Percentiles rank a stretch among this genome's conserved stretches.
These are phyloP conservation scores for Chamaenerion angustifolium DNA, from an alignment of 345 rosid species.

Conservation along the genomic window DNA sequence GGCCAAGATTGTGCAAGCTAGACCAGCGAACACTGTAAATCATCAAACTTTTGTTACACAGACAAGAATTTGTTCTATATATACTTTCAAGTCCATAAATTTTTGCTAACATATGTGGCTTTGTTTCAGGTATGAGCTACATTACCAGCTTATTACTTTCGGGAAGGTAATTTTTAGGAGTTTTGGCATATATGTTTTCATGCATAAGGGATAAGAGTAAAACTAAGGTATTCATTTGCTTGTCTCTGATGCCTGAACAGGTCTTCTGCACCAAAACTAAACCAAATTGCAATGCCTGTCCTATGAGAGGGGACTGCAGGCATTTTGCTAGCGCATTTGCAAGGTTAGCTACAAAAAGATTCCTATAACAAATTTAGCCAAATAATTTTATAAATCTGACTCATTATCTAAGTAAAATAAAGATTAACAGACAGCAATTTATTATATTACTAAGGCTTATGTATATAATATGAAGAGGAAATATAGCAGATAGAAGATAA, in stretches of 20 bases:
- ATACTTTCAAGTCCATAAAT: no score
- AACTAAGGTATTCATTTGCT: neutral
- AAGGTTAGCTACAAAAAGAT: constrained; percentile 37
- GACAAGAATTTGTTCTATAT: neutral
- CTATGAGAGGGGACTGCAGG: constrained; percentile 93
- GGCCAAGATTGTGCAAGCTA: constrained; percentile 96
- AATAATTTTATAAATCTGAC: neutral
- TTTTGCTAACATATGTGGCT: constrained; percentile 2
- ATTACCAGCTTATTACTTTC: constrained; percentile 90
- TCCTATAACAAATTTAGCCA: neutral
- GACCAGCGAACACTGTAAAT: constrained; percentile 76
- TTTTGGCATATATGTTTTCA: constrained; percentile 3
- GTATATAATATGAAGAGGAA: neutral
- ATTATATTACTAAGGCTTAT: no score
- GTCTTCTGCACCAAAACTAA: constrained; percentile 86
- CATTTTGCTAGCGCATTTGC: constrained; percentile 98
- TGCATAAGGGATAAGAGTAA: neutral
- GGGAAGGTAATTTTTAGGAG: constrained; percentile 58
- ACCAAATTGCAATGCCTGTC: constrained; percentile 97
- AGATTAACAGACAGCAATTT: no score
- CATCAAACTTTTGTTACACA: constrained; percentile 9
- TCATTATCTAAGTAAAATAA: no score
- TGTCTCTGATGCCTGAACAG: constrained; percentile 35
- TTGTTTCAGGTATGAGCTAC: constrained; percentile 68
- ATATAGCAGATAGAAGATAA: neutral